phyloP scores from a whole-genome alignment of 2,329 filamentous ascomycete species.

The Elsinoe necatrix region DNA sequence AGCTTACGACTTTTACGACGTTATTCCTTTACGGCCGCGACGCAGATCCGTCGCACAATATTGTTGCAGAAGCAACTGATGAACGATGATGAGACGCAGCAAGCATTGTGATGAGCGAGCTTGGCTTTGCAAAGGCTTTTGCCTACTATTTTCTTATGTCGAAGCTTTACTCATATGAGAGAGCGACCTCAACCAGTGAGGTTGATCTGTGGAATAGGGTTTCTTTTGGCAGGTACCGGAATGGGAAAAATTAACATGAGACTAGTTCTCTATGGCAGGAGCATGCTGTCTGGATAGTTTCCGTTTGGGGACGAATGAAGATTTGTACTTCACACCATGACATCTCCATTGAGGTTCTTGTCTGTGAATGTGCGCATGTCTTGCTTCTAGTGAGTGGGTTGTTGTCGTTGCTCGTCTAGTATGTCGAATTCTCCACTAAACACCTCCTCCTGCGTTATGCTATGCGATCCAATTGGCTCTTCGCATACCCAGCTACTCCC shows the following conservation, averaged over 20 bases:
- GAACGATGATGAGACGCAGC: conserved; percentile 9
- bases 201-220: not conserved
- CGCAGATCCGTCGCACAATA: not conserved
- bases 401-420: too few species aligned
- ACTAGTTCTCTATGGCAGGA: not conserved
- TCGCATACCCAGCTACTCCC: too few species aligned
- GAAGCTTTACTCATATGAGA: not conserved
- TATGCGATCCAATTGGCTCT: too few species aligned
- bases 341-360: not conserved
- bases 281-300: not conserved
- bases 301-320: not conserved
- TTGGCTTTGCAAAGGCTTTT: conserved; percentile 1
- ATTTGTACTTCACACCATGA: not conserved
- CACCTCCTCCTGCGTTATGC: too few species aligned
- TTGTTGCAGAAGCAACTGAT: not conserved
- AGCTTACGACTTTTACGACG: conserved; percentile 17
- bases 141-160: conserved; percentile 2
- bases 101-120: conserved; percentile 5
- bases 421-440: too few species aligned
- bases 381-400: too few species aligned
- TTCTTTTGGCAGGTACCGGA: too few species aligned
- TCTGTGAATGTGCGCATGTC: not conserved
- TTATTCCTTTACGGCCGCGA: not conserved
- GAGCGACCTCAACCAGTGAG: not conserved
- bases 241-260: not conserved